Evolutionary conservation across 2,329 filamentous ascomycete species (phyloP).

Genomic region (Cercospora berteroae): DNA sequence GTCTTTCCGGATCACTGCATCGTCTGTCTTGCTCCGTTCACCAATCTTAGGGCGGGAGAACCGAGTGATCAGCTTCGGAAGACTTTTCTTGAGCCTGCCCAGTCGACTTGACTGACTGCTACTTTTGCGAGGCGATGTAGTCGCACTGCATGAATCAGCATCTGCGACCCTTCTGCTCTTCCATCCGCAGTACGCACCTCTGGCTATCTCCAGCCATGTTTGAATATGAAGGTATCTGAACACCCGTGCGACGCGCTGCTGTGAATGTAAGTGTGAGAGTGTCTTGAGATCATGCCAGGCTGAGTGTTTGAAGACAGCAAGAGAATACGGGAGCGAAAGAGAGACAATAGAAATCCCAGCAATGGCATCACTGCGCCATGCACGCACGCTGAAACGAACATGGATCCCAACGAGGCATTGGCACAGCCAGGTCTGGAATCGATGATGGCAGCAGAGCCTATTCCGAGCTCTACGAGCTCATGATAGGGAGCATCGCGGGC

Average conservation of each 20-base stretch:
- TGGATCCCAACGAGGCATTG: neutral
- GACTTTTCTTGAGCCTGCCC: neutral
- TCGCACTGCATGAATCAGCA: neutral
- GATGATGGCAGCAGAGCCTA: neutral
- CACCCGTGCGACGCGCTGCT: neutral
- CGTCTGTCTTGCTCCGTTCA: constrained; percentile 3
- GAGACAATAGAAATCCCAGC: neutral
- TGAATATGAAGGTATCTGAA: neutral
- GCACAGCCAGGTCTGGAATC: neutral
- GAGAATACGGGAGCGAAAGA: neutral
- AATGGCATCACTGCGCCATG: neutral
- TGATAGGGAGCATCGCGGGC: neutral
- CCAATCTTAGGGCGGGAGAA: neutral
- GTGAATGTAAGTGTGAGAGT: neutral
- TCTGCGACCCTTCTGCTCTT: too few relatives aligned
- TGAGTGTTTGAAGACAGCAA: neutral
- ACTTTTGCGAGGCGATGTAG: neutral
- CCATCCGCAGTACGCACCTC: neutral
- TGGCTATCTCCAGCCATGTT: constrained; percentile 9
- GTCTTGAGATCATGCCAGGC: constrained; percentile 3
- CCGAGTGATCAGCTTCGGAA: neutral
- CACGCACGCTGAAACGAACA: neutral
- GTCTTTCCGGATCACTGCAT: neutral
- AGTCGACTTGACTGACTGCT: neutral
- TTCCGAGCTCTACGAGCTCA: neutral